Evolutionary conservation across 2,329 filamentous ascomycete genomes (phyloP).

Genomic region (Penicillium italicum): DNA sequence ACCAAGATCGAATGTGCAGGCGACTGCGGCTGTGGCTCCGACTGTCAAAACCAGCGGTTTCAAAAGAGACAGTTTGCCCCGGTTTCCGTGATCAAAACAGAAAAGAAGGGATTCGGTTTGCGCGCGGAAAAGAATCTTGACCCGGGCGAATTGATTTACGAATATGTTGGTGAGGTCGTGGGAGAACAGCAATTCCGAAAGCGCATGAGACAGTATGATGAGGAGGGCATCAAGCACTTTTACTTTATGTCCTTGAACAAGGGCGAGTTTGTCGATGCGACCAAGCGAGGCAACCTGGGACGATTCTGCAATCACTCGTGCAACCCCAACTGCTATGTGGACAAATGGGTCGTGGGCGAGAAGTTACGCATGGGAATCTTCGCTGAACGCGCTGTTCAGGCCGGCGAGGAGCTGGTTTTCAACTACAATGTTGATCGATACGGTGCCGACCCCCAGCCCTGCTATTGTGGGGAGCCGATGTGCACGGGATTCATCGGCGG

Average conservation of each 20-base stretch:
- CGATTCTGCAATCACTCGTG: slow-evolving; percentile 99
- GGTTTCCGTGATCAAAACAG: slow-evolving; percentile 94
- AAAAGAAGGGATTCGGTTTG: slow-evolving; percentile 94
- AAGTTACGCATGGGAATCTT: slow-evolving; percentile 99
- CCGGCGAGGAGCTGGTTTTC: slow-evolving; percentile 94
- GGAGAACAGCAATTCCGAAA: slow-evolving; percentile 84
- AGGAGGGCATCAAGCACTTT: slow-evolving; percentile 97
- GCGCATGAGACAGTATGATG: slow-evolving; percentile 88
- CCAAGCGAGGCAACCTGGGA: slow-evolving; percentile 91
- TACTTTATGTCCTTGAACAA: slow-evolving; percentile 99
- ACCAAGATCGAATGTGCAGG: slow-evolving; percentile 95
- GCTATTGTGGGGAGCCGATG: slow-evolving; percentile 91
- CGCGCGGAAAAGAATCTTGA: slow-evolving; percentile 74
- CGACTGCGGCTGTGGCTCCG: slow-evolving; percentile 80
- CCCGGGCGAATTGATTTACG: slow-evolving; percentile 88
- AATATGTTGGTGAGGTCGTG: slow-evolving; percentile 98
- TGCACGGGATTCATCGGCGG: slow-evolving; percentile 96
- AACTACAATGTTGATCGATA: slow-evolving; percentile 99
- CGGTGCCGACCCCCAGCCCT: slow-evolving; percentile 91
- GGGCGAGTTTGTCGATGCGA: slow-evolving; percentile 95
- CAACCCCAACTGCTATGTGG: slow-evolving; percentile 97
- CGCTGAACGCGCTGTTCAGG: slow-evolving; percentile 75
- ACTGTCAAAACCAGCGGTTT: slow-evolving; percentile 93
- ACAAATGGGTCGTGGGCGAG: slow-evolving; percentile 98
- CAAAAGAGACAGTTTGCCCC: slow-evolving; percentile 83